Evolutionary conservation across 768 basidiomycete species (phyloP).

Genomic region (Mycena galopus): DNA sequence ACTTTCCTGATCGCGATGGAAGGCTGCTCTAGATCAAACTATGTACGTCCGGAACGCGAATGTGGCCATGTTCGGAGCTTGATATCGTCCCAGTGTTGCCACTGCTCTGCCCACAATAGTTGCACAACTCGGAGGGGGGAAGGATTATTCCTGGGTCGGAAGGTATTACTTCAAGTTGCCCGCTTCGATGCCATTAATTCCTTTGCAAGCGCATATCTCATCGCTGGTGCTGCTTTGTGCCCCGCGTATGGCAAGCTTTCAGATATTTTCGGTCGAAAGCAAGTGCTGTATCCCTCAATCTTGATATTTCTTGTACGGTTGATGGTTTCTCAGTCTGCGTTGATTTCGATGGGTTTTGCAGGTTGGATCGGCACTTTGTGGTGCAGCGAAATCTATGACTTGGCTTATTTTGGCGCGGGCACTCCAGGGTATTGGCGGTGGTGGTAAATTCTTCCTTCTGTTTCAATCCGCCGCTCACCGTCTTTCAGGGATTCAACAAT

Average conservation of each 20-base stretch:
- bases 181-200: background rate
- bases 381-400: slow-evolving; percentile 81
- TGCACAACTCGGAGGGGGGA: slow-evolving; percentile 69
- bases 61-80: background rate
- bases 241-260: slow-evolving; percentile 87
- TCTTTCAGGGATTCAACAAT: slow-evolving; percentile 20
- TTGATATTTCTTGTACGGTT: slow-evolving; percentile 72
- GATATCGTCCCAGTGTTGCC: slow-evolving; percentile 60
- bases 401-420: slow-evolving; percentile 86
- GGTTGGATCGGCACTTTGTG: slow-evolving; percentile 86
- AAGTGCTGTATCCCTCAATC: slow-evolving; percentile 48
- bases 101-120: slow-evolving; percentile 84
- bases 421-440: slow-evolving; percentile 71
- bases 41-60: slow-evolving; percentile 45
- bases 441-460: slow-evolving; percentile 63
- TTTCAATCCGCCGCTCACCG: background rate
- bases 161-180: slow-evolving; percentile 52
- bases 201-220: slow-evolving; percentile 74
- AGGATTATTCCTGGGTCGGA: slow-evolving; percentile 79
- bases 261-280: slow-evolving; percentile 71
- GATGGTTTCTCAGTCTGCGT: background rate
- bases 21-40: slow-evolving; percentile 60
- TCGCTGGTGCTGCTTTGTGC: slow-evolving; percentile 73
- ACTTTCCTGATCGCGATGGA: background rate
- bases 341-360: slow-evolving; percentile 40